phyloP scores from a whole-genome alignment of 495 filamentous ascomycete species.

The Xylaria longipes region DNA sequence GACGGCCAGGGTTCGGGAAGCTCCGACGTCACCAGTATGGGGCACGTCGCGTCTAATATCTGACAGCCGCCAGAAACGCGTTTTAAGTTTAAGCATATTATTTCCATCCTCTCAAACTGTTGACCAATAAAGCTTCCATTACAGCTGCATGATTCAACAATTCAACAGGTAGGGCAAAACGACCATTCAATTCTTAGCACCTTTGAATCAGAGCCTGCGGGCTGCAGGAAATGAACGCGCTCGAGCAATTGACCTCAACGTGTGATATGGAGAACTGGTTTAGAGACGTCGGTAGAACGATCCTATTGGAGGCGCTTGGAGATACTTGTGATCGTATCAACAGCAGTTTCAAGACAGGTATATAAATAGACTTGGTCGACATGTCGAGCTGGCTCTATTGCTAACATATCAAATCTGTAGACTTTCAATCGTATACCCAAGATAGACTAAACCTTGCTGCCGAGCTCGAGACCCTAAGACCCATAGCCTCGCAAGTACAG shows the following conservation, averaged over 20 bases:
- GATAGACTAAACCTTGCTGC: constrained; percentile 30
- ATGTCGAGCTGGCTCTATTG: not conserved
- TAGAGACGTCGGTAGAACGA: constrained; percentile 41
- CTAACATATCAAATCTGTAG: constrained; percentile 4
- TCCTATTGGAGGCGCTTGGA: constrained; percentile 49
- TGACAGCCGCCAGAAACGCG: not conserved
- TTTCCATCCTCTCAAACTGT: not conserved
- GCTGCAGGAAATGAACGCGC: not conserved
- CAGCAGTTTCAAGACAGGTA: constrained; percentile 45
- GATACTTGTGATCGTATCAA: constrained; percentile 48
- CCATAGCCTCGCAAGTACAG: constrained; percentile 33
- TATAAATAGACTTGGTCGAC: constrained; percentile 31
- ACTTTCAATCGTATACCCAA: constrained; percentile 25
- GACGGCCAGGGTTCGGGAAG: too few relatives aligned
- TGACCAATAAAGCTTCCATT: not conserved
- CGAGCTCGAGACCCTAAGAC: constrained; percentile 42
- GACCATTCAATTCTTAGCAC: not conserved
- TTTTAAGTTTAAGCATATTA: constrained; percentile 2
- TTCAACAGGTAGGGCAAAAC: not conserved
- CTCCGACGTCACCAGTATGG: constrained; percentile 1
- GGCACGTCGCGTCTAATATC: not conserved
- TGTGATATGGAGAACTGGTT: constrained; percentile 49
- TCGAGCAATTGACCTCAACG: not conserved
- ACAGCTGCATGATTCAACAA: not conserved
- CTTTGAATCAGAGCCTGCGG: not conserved